Evolutionary conservation across 345 rosid species (phyloP).

Genomic region (Eucalyptus melliodora): DNA sequence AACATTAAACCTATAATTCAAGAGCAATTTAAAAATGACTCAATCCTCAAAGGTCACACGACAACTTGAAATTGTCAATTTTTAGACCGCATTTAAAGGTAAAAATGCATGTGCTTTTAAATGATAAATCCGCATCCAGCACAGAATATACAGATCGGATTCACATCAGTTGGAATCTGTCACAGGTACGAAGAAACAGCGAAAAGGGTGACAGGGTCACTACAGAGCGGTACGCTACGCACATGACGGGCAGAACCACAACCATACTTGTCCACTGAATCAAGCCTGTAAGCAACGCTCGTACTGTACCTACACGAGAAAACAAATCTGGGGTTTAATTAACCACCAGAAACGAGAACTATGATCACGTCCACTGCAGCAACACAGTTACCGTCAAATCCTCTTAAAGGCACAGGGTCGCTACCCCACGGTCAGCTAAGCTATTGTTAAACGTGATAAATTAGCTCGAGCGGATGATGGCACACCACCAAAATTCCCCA

Average conservation of each 20-base stretch:
- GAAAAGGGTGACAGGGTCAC: background rate
- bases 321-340: background rate
- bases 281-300: background rate
- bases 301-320: background rate
- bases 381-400: background rate
- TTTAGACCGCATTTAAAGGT: background rate
- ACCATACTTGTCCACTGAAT: background rate
- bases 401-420: background rate
- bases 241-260: background rate
- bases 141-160: background rate
- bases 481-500: background rate
- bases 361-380: background rate
- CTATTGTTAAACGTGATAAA: background rate
- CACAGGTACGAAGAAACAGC: background rate
- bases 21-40: background rate
- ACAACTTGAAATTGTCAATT: background rate
- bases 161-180: background rate
- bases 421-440: background rate
- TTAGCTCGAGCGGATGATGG: background rate
- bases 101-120: background rate
- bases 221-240: background rate
- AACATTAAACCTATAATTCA: background rate
- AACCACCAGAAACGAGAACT: background rate
- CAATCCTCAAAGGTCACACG: background rate
- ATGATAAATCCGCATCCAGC: background rate